These are phyloP conservation scores for Aciculosporium take DNA, from an alignment of 2,329 filamentous ascomycete species.

Conservation along the genomic window DNA sequence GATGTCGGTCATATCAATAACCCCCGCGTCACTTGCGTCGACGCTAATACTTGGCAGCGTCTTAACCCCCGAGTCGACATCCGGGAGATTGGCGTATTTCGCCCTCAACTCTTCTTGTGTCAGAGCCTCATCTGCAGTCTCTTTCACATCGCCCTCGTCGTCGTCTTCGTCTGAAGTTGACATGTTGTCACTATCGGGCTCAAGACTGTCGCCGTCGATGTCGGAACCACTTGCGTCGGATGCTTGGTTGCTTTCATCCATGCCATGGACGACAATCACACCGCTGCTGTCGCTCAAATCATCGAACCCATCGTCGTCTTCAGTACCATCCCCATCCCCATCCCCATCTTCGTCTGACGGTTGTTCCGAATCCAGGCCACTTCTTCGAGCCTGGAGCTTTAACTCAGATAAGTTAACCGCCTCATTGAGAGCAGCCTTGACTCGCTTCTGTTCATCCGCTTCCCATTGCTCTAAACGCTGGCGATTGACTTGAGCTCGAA, in stretches of 20 bases:
- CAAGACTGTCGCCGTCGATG: conserved; percentile 28
- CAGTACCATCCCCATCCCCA: conserved; percentile 29
- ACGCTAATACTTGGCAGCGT: conserved; percentile 10
- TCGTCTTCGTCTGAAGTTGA: conserved; percentile 50
- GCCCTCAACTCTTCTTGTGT: conserved; percentile 54
- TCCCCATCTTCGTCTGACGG: conserved; percentile 25
- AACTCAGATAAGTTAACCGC: conserved; percentile 58
- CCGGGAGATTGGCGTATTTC: conserved; percentile 55
- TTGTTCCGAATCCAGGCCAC: conserved; percentile 38
- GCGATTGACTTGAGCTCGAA: conserved; percentile 45
- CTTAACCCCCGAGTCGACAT: conserved; percentile 18
- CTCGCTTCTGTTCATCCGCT: conserved; percentile 47
- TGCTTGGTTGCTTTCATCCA: conserved; percentile 19
- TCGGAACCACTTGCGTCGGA: conserved; percentile 17
- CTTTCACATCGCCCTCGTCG: conserved; percentile 40
- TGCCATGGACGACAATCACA: conserved; percentile 18
- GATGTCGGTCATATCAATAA: conserved; percentile 18
- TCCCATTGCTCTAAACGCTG: conserved; percentile 48
- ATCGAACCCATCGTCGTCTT: conserved; percentile 27
- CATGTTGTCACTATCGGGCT: conserved; percentile 34
- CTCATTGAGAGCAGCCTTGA: conserved; percentile 56
- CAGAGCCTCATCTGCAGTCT: conserved; percentile 45
- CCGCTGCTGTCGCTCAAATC: conserved; percentile 32
- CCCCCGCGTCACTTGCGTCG: conserved; percentile 12
- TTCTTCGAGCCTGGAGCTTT: conserved; percentile 48